These are phyloP conservation scores for Coniochaeta prunicola DNA, from an alignment of 2,329 filamentous ascomycete genomes.

Conservation along the genomic window DNA sequence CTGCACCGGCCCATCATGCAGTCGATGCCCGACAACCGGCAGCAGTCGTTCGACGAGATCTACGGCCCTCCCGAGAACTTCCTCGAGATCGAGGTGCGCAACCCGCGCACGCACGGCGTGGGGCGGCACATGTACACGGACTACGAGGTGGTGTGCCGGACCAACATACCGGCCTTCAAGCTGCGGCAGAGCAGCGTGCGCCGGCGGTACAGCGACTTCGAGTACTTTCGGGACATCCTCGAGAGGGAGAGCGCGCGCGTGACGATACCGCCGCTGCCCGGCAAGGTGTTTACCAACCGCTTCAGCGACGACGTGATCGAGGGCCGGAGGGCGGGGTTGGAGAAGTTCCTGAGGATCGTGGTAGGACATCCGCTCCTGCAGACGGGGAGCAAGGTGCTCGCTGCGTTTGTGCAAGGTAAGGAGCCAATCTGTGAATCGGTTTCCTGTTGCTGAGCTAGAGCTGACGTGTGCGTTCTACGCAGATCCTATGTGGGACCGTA, in stretches of 20 bases:
- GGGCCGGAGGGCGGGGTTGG: slow-evolving; percentile 80
- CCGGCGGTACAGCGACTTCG: slow-evolving; percentile 94
- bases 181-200: slow-evolving; percentile 82
- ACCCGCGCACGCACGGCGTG: slow-evolving; percentile 89
- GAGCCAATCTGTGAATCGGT: neutral
- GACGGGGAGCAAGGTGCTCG: slow-evolving; percentile 94
- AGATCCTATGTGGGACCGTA: slow-evolving; percentile 88
- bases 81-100: slow-evolving; percentile 91
- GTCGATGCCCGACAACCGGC: slow-evolving; percentile 65
- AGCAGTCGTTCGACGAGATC: slow-evolving; percentile 97
- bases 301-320: slow-evolving; percentile 99
- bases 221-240: slow-evolving; percentile 96
- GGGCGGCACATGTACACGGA: slow-evolving; percentile 97
- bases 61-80: slow-evolving; percentile 99
- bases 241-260: slow-evolving; percentile 92
- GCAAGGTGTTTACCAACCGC: slow-evolving; percentile 96
- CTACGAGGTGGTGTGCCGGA: slow-evolving; percentile 95
- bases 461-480: slow-evolving; percentile 6
- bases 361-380: slow-evolving; percentile 93
- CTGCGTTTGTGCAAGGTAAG: slow-evolving; percentile 91
- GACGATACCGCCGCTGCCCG: slow-evolving; percentile 89
- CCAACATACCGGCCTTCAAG: slow-evolving; percentile 99
- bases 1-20: slow-evolving; percentile 51
- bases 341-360: slow-evolving; percentile 95
- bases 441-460: neutral